These are phyloP conservation scores for Wickerhamomyces ciferrii DNA, from an alignment of 805 yeast species.

Conservation along the genomic window DNA sequence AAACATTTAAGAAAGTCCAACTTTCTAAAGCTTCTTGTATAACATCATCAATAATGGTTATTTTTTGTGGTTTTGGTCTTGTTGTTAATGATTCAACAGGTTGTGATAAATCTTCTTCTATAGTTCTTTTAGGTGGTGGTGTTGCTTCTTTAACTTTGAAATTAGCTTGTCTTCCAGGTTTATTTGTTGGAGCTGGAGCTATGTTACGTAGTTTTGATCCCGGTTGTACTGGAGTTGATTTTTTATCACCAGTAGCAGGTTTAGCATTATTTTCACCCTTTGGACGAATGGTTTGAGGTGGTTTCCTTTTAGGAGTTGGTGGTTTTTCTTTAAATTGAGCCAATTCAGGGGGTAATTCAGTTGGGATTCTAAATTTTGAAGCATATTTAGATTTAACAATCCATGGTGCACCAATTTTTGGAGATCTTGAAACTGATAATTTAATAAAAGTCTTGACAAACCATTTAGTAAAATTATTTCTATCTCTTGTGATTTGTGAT, in stretches of 20 bases:
- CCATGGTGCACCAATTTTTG: conserved; percentile 95
- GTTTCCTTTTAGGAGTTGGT: conserved; percentile 1
- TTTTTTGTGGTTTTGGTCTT: conserved; percentile 16
- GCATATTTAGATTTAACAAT: conserved; percentile 79
- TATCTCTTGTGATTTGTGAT: conserved; percentile 70
- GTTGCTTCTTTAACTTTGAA: conserved; percentile 7
- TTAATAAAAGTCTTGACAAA: conserved; percentile 85
- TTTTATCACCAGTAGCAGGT: background rate
- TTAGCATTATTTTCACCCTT: conserved; percentile 1
- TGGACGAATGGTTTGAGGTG: conserved; percentile 7
- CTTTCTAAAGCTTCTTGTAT: conserved; percentile 48
- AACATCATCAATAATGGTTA: conserved; percentile 11
- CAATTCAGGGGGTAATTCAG: conserved; percentile 52
- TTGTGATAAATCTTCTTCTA: conserved; percentile 17
- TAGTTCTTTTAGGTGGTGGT: conserved; percentile 10
- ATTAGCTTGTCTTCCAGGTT: conserved; percentile 1
- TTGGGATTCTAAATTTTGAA: conserved; percentile 57
- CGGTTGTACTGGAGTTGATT: background rate
- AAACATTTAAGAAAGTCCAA: conserved; percentile 75
- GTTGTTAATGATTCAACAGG: conserved; percentile 11
- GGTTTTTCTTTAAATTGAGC: conserved; percentile 21
- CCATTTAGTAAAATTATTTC: conserved; percentile 86
- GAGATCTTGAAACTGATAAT: conserved; percentile 57
- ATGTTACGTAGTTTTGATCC: background rate
- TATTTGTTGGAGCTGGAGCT: background rate